Evolutionary conservation across 1,284 basidiomycete species (phyloP).

Genomic region (Spongiforma sp.): DNA sequence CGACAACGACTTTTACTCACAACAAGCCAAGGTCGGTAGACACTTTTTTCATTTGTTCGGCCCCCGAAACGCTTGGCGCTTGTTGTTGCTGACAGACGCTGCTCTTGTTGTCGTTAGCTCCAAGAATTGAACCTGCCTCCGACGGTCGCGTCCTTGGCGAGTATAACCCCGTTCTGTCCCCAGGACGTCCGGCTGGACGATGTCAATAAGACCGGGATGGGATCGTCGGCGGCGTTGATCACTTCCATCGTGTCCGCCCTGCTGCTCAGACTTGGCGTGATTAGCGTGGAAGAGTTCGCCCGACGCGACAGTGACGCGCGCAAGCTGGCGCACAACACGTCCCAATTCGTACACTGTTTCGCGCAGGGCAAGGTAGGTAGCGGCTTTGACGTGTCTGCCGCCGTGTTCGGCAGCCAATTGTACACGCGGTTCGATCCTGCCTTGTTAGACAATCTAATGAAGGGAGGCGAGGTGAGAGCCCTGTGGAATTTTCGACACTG

Average conservation of each 20-base stretch:
- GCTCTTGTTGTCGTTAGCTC: conserved; percentile 58
- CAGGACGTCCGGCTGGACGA: conserved; percentile 74
- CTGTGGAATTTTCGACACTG: not conserved
- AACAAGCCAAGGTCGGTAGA: conserved; percentile 73
- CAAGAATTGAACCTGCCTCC: conserved; percentile 62
- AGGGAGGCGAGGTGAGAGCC: conserved; percentile 48
- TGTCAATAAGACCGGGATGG: conserved; percentile 98
- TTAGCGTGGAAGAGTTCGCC: conserved; percentile 56
- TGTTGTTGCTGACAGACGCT: conserved; percentile 11
- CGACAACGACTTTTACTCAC: conserved; percentile 99
- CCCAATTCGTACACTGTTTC: conserved; percentile 95
- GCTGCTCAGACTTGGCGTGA: conserved; percentile 77
- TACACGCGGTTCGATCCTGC: conserved; percentile 90
- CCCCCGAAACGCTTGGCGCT: conserved; percentile 4
- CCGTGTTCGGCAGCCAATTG: conserved; percentile 93
- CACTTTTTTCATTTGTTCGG: not conserved
- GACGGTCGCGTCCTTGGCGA: conserved; percentile 62
- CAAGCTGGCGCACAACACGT: conserved; percentile 86
- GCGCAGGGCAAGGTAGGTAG: conserved; percentile 99
- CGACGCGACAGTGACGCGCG: conserved; percentile 51
- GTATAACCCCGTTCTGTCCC: conserved; percentile 76
- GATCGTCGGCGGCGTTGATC: conserved; percentile 96
- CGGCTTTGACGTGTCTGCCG: conserved; percentile 96
- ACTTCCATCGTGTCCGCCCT: conserved; percentile 92
- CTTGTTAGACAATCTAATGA: conserved; percentile 74